phyloP scores from a whole-genome alignment of 495 filamentous ascomycete genomes.

The Entonaema liquescens region DNA sequence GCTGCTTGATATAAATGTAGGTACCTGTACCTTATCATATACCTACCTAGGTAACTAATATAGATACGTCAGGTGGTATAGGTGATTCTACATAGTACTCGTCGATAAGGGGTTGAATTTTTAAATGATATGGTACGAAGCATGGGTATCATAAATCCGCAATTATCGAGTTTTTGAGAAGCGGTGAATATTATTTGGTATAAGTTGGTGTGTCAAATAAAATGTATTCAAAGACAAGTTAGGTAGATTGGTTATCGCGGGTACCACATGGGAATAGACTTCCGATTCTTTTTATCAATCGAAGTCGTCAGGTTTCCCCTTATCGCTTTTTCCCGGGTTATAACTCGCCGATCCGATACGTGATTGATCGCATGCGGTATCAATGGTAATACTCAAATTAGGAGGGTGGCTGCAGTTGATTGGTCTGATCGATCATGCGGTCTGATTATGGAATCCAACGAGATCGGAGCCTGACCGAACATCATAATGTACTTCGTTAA shows the following conservation, averaged over 20 bases:
- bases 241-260: slow-evolving; percentile 23
- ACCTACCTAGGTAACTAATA: neutral
- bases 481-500: slow-evolving; percentile 1
- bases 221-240: slow-evolving; percentile 14
- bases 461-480: slow-evolving; percentile 44
- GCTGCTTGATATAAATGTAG: neutral
- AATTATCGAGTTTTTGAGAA: neutral
- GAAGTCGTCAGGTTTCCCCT: slow-evolving; percentile 17
- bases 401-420: slow-evolving; percentile 22
- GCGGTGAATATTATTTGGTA: neutral
- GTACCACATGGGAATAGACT: slow-evolving; percentile 12
- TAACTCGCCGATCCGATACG: slow-evolving; percentile 39
- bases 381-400: slow-evolving; percentile 35
- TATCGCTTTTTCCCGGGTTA: slow-evolving; percentile 30
- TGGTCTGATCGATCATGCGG: slow-evolving; percentile 31
- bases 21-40: neutral
- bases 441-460: slow-evolving; percentile 38
- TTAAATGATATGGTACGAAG: neutral
- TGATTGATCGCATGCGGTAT: slow-evolving; percentile 40
- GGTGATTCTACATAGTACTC: neutral
- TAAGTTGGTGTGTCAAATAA: neutral
- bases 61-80: neutral
- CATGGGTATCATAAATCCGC: neutral
- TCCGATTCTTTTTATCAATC: slow-evolving; percentile 21
- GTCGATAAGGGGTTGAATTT: neutral